Conservation (phyloP, 1,284 basidiomycete species). For the Microbotryum silenes-acaulis region DNA sequence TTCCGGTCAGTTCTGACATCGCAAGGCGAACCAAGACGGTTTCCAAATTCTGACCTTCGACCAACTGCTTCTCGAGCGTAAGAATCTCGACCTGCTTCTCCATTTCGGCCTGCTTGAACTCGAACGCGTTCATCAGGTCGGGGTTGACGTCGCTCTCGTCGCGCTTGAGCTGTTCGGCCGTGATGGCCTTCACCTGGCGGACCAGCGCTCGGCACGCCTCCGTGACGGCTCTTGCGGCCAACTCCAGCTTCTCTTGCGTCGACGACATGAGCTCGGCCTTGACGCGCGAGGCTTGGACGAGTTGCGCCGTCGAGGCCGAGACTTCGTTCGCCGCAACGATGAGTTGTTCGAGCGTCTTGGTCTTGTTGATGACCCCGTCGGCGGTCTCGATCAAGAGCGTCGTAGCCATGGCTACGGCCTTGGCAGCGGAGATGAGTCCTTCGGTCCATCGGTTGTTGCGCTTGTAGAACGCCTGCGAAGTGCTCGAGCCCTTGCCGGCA, state of each 20-base stretch:
- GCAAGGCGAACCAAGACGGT: too few relatives aligned
- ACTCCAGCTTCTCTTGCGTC: constrained; percentile 91
- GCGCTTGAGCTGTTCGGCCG: constrained; percentile 62
- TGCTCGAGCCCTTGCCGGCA: constrained; percentile 83
- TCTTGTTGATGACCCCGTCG: constrained; percentile 83
- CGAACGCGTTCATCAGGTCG: constrained; percentile 81
- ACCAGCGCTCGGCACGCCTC: constrained; percentile 98
- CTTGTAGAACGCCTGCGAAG: constrained; percentile 96
- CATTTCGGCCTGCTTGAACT: constrained; percentile 98
- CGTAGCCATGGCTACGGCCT: constrained; percentile 96
- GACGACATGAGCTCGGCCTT: constrained; percentile 98
- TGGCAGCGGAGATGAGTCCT: constrained; percentile 95
- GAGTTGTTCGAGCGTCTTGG: constrained; percentile 93
- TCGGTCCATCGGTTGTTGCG: constrained; percentile 99
- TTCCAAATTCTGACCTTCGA: constrained; percentile 41
- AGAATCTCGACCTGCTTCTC: constrained; percentile 98
- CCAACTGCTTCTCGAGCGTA: constrained; percentile 51
- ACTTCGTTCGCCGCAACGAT: constrained; percentile 99
- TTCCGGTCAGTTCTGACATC: too few relatives aligned
- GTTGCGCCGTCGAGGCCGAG: constrained; percentile 89
- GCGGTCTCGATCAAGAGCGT: constrained; percentile 92
- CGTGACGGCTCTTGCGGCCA: constrained; percentile 95
- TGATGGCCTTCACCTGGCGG: constrained; percentile 89
- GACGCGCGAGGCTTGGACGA: constrained; percentile 95
- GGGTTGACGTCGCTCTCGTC: constrained; percentile 75